Base-by-base conservation (phyloP, 163 green algal species). In the Smithsoniella earleae region DNA sequence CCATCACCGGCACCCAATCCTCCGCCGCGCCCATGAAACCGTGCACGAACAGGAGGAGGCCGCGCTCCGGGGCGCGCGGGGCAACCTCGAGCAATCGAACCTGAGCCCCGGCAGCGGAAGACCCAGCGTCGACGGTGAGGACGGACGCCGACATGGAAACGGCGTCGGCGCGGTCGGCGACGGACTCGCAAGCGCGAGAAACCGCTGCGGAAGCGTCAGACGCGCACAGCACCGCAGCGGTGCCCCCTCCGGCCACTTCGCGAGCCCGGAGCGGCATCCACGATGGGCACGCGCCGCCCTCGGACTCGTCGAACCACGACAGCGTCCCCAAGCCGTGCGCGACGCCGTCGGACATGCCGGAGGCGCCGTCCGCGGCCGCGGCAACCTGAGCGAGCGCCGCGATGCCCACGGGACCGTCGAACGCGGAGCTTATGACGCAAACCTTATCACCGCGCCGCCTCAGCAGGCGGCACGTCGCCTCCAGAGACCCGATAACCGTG, bases 371-470 rank as follows among this genome's bases (percentile, higher is more conserved):
- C 8, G 88, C 40, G n/a, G 82, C 79, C n/a, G 82, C 78, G 2
- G 88, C 85, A 25, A 96, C 79, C 66, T 89, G 76, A 28, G 80
- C 73, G 28, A 91, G 80, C n/a, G 79, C 54, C 2, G 82, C 76
- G 1, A 93, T 66, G 10, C 86, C 90, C 20, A 92, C 28, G 28
- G 65, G 77, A 63, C 76, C 86, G 81, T 96, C 90, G 78, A 96
- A 96, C 2, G 84, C 76, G n/a, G 83, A 91, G 79, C 84, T 92
- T 46, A 95, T 77, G 13, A 96, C 82, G 2, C 80, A 77, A 2
- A 73, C 74, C 3, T 43, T 2, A 46, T 49, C 62, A 22, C 22
- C 2, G 22, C 58, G 4, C 84, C 78, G 85, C 1, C 46, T 37
- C 3, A 78, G 76, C 5, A 88, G 40, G 34, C 46, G 38, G 73